Conservation (phyloP, 441 rosid species). For the Gossypium trilobum region DNA sequence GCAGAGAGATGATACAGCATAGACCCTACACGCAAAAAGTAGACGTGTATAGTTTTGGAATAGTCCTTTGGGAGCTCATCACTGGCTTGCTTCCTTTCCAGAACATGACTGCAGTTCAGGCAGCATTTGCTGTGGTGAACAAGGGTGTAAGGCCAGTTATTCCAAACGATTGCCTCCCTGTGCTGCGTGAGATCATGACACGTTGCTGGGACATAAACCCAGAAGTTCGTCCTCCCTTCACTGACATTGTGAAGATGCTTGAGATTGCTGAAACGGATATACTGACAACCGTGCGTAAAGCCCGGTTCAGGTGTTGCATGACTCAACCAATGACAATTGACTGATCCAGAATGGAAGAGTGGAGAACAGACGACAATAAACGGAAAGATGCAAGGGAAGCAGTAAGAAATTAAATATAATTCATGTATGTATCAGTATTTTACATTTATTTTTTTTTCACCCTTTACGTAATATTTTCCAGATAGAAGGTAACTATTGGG, state of each 20-base stretch:
- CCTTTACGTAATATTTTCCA: slow-evolving; percentile 18
- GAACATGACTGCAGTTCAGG: slow-evolving; percentile 96
- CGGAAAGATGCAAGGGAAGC: slow-evolving; percentile 22
- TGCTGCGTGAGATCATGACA: slow-evolving; percentile 74
- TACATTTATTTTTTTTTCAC: background rate
- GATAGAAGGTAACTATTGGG: slow-evolving; percentile 30
- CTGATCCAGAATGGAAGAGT: slow-evolving; percentile 29
- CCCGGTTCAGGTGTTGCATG: slow-evolving; percentile 93
- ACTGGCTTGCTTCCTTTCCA: slow-evolving; percentile 84
- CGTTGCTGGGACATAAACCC: slow-evolving; percentile 92
- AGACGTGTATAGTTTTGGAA: slow-evolving; percentile 90
- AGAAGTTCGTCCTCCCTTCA: slow-evolving; percentile 78
- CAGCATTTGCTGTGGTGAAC: slow-evolving; percentile 97
- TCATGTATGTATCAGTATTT: slow-evolving; percentile 44
- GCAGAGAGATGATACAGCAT: slow-evolving; percentile 98
- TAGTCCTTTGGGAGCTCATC: slow-evolving; percentile 90
- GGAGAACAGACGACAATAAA: slow-evolving; percentile 20
- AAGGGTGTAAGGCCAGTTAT: slow-evolving; percentile 81
- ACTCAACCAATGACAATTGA: slow-evolving; percentile 82
- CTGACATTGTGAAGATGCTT: slow-evolving; percentile 71
- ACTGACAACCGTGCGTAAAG: slow-evolving; percentile 82
- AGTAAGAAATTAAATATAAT: slow-evolving; percentile 33
- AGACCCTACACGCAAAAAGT: slow-evolving; percentile 92
- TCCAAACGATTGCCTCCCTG: slow-evolving; percentile 74
- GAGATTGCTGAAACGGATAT: slow-evolving; percentile 78